A percentile compares a stretch with the other conserved stretches of the same genome.
These are phyloP conservation scores for Daldinia bambusicola DNA, from an alignment of 495 filamentous ascomycete species.

Conservation along the genomic window DNA sequence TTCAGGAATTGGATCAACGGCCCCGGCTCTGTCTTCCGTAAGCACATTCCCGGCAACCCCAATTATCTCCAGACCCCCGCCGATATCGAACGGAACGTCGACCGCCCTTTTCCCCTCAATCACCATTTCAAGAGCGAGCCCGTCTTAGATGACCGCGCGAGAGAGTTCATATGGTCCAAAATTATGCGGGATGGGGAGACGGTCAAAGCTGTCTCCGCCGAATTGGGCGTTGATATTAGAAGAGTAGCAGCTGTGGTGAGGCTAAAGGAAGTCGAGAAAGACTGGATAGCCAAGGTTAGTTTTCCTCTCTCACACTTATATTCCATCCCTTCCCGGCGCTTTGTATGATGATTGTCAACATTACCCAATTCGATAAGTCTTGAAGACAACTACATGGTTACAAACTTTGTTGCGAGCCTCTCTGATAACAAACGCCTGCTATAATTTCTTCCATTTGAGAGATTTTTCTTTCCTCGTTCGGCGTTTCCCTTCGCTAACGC, in stretches of 20 bases:
- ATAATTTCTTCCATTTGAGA: conserved; percentile 19
- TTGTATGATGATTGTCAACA: conserved; percentile 60
- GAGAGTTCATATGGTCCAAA: conserved; percentile 76
- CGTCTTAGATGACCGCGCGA: conserved; percentile 79
- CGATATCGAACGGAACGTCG: conserved; percentile 20
- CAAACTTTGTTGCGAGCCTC: conserved; percentile 64
- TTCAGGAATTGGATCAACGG: conserved; percentile 77
- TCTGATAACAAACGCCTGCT: conserved; percentile 51
- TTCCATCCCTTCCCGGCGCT: conserved; percentile 32
- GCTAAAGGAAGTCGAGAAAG: conserved; percentile 86
- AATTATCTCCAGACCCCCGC: conserved; percentile 72
- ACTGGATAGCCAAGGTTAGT: conserved; percentile 75
- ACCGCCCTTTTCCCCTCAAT: conserved; percentile 79
- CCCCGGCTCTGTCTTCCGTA: conserved; percentile 64
- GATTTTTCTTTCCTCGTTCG: conserved; percentile 9
- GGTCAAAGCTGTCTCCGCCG: conserved; percentile 80
- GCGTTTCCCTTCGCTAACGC: conserved; percentile 15
- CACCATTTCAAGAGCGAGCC: conserved; percentile 72
- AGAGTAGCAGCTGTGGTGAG: conserved; percentile 89
- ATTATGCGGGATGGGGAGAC: conserved; percentile 72
- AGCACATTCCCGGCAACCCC: conserved; percentile 66
- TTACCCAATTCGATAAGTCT: conserved; percentile 95
- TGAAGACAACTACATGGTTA: conserved; percentile 93
- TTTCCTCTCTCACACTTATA: conserved; percentile 25
- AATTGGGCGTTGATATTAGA: conserved; percentile 81